phyloP scores from a whole-genome alignment of 1,139 yeast species.

The Candida sanyaensis region DNA sequence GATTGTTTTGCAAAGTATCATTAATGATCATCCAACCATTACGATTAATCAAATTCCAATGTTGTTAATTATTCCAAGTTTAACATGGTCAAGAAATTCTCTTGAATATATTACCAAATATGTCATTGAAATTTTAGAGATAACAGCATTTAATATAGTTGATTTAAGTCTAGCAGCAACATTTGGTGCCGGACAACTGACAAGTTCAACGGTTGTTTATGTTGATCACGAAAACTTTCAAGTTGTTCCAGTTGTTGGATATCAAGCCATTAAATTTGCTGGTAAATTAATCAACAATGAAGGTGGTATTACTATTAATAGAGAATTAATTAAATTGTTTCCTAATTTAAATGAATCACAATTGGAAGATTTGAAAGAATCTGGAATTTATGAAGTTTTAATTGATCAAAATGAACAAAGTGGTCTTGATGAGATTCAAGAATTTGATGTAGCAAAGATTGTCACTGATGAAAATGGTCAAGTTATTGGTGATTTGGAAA shows the following conservation, averaged over 20 bases:
- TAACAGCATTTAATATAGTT: conserved; percentile 71
- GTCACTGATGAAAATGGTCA: conserved; percentile 53
- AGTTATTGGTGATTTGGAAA: conserved; percentile 17
- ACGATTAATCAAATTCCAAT: conserved; percentile 49
- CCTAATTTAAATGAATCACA: conserved; percentile 62
- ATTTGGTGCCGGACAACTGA: conserved; percentile 66
- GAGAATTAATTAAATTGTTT: conserved; percentile 48
- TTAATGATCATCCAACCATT: conserved; percentile 51
- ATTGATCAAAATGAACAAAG: conserved; percentile 57
- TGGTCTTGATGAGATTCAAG: conserved; percentile 59
- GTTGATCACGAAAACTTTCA: conserved; percentile 78
- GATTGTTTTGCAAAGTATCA: conserved; percentile 57
- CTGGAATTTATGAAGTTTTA: conserved; percentile 77
- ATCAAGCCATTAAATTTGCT: conserved; percentile 59
- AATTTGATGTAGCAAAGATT: conserved; percentile 86
- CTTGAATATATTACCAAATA: conserved; percentile 73
- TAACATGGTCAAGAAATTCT: conserved; percentile 68
- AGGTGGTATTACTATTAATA: conserved; percentile 71
- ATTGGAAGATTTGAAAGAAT: conserved; percentile 72
- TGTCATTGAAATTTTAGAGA: conserved; percentile 70
- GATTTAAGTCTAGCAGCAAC: conserved; percentile 72
- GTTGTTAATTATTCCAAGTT: conserved; percentile 62
- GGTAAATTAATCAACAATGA: conserved; percentile 42
- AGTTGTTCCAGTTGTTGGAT: conserved; percentile 76
- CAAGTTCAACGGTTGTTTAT: conserved; percentile 73